Evolutionary conservation across 805 yeast genomes (phyloP).

Genomic region (Priceomyces fermenticarens): DNA sequence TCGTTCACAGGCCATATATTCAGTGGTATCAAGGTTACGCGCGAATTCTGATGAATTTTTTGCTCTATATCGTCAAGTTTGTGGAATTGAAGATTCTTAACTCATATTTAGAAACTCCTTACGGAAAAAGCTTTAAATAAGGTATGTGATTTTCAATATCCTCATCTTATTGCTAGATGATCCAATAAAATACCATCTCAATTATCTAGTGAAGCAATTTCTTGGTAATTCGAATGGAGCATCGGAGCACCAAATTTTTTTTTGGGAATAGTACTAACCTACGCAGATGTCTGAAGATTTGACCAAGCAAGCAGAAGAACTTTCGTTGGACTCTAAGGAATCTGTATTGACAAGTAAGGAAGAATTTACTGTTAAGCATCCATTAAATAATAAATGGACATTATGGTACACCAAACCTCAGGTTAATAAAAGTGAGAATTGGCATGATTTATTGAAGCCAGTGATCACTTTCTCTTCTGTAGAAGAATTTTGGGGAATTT

Average conservation of each 20-base stretch:
- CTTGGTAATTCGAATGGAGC: too few species aligned
- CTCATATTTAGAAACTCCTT: background rate
- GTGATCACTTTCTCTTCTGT: slow-evolving; percentile 91
- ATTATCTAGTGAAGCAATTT: too few species aligned
- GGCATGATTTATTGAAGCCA: slow-evolving; percentile 91
- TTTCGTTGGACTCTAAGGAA: slow-evolving; percentile 36
- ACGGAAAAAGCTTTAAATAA: too few species aligned
- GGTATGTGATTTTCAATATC: too few species aligned
- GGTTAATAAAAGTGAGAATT: slow-evolving; percentile 70
- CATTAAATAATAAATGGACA: slow-evolving; percentile 89
- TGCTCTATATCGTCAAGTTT: slow-evolving; percentile 11
- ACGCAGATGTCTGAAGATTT: slow-evolving; percentile 43
- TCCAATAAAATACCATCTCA: too few species aligned
- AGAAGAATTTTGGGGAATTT: slow-evolving; percentile 98
- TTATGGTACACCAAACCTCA: slow-evolving; percentile 97
- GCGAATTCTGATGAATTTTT: slow-evolving; percentile 7
- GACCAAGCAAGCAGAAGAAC: slow-evolving; percentile 41
- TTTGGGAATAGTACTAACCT: too few species aligned
- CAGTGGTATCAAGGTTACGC: slow-evolving; percentile 6
- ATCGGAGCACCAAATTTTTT: too few species aligned
- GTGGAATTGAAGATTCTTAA: slow-evolving; percentile 4
- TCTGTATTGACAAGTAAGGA: slow-evolving; percentile 60
- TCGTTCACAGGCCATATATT: background rate
- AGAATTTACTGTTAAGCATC: slow-evolving; percentile 78
- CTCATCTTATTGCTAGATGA: too few species aligned